Base-by-base conservation (phyloP, 768 basidiomycete species). In the Suillus subluteus region DNA sequence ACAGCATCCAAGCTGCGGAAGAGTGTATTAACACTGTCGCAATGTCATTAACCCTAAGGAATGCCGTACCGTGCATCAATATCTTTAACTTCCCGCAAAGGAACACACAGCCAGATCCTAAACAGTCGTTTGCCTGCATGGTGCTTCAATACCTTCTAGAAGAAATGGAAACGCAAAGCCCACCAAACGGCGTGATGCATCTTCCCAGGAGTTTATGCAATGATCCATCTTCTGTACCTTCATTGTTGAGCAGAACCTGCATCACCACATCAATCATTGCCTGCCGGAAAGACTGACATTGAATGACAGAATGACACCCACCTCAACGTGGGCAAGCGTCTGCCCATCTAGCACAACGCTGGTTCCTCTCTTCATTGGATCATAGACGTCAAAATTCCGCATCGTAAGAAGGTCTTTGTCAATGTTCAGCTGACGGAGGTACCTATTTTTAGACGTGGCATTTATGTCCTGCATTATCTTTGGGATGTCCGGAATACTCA, bases 341-440 rank as follows among this genome's bases (percentile, higher is more conserved):
- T 98, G 96, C 3, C 98, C 98, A 76, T 99, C 96, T 52, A 99
- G 83, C 0, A 93, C 85, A 64, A 99, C 79, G 35, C 89, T 92
- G 73, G 90, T 84, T n/a, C 95, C 96, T 67, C 86, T 85, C 75
- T 91, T 90, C 87, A 98, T 95, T 0, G 98, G 98, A 77, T 98
- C 95, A 73, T 97, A 98, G 46, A 98, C 84, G 71, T 98, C 96
- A 84, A 99, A 99, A 75, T 99, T 99, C 80, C 89, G 92, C 91
- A 98, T 96, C 64, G 90, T 93, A 73, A 99, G 78, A 64, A 99
- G 88, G 69, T 98, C 96, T 74, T 94, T 92, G 80, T 96, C 97
- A 68, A 99, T 95, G 74, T 99, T 99, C 48, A 99, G 85, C 67
- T 94, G 93, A 44, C 92, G 89, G 16, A 99, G 86, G 75, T 95